phyloP scores from a whole-genome alignment of 2,329 filamentous ascomycete genomes.

The Clarireedia monteithiana region DNA sequence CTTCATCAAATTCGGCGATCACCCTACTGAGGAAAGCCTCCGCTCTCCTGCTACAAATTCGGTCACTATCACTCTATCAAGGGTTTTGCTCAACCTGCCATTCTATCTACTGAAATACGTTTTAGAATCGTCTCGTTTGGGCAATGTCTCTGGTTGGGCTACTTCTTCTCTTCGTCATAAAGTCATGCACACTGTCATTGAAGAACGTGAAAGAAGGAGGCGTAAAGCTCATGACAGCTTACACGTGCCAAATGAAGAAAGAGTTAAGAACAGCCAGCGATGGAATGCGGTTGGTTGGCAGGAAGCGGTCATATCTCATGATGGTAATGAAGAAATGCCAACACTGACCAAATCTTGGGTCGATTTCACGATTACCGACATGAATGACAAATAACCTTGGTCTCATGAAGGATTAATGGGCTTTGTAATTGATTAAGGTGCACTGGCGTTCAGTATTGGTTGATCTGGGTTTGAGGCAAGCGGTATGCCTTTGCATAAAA shows the following conservation, averaged over 20 bases:
- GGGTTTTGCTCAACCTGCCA: conserved; percentile 61
- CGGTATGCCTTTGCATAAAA: conserved; percentile 12
- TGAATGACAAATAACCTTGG: neutral
- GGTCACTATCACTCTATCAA: conserved; percentile 46
- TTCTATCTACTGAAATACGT: conserved; percentile 58
- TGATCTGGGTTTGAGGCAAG: conserved; percentile 7
- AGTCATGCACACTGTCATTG: conserved; percentile 42
- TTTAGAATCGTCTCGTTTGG: conserved; percentile 52
- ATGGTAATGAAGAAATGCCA: conserved; percentile 18
- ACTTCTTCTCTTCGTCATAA: conserved; percentile 39
- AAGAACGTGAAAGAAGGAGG: conserved; percentile 51
- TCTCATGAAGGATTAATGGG: neutral
- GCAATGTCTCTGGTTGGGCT: conserved; percentile 43
- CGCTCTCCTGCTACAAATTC: conserved; percentile 26
- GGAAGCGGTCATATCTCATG: conserved; percentile 23
- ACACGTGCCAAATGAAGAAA: conserved; percentile 23
- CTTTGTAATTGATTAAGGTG: conserved; percentile 10
- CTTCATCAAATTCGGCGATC: conserved; percentile 65
- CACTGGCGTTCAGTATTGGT: conserved; percentile 12
- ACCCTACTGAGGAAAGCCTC: conserved; percentile 32
- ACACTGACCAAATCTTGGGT: conserved; percentile 23
- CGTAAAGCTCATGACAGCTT: conserved; percentile 17
- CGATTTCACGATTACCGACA: conserved; percentile 11
- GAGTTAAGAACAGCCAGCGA: conserved; percentile 18
- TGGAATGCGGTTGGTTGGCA: conserved; percentile 30